phyloP scores from a whole-genome alignment of 441 rosid species.

The Brassica hybrid region DNA sequence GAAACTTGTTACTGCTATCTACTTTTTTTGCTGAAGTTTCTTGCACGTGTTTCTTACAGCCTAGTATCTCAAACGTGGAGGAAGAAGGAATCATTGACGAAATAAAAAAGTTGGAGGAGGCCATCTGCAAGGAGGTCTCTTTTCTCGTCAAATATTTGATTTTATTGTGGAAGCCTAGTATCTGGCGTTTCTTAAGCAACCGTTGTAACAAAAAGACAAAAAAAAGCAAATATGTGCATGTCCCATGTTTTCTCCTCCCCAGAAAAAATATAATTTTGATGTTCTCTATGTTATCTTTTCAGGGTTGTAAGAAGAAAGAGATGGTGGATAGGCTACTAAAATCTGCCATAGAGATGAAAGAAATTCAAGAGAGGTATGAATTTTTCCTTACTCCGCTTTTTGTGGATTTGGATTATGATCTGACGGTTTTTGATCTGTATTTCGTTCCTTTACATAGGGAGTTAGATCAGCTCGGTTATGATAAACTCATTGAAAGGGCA shows the following conservation, averaged over 20 bases:
- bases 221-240: not conserved
- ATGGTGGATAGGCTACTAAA: conserved; percentile 62
- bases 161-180: no score
- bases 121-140: no score
- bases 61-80: not conserved
- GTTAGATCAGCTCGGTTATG: conserved; percentile 72
- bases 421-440: conserved; percentile 24
- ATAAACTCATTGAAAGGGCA: conserved; percentile 82
- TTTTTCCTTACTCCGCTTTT: conserved; percentile 15
- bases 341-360: conserved; percentile 65
- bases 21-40: not conserved
- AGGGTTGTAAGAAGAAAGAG: conserved; percentile 76
- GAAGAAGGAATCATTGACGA: not conserved
- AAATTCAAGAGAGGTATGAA: conserved; percentile 70
- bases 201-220: no score
- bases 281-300: conserved; percentile 31
- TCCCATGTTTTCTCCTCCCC: no score
- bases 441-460: conserved; percentile 58
- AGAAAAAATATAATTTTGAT: conserved; percentile 6
- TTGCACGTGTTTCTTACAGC: conserved; percentile 49
- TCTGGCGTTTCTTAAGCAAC: no score
- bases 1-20: conserved; percentile 24
- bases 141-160: no score
- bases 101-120: no score
- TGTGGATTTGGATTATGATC: conserved; percentile 23